phyloP scores from a whole-genome alignment of 2,329 filamentous ascomycete species.

The Fusarium sp. region DNA sequence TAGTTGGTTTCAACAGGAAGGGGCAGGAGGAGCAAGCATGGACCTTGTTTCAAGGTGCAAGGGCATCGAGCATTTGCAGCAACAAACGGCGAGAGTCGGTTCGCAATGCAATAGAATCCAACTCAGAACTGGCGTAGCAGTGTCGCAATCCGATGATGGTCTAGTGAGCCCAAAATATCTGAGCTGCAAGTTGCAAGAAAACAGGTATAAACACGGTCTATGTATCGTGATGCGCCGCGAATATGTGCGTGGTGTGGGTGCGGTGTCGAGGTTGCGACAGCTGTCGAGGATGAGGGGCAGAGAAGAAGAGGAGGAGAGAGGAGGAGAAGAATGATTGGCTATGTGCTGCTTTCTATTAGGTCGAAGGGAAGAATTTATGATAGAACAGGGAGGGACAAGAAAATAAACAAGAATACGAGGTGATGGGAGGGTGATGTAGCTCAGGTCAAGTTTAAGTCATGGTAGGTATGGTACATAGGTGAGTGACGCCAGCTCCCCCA shows the following conservation, averaged over 20 bases:
- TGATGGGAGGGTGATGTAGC: slow-evolving; percentile 24
- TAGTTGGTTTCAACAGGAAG: slow-evolving; percentile 53
- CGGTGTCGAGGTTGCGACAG: slow-evolving; percentile 7
- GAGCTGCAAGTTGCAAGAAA: neutral
- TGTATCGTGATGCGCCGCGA: slow-evolving; percentile 15
- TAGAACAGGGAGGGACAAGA: slow-evolving; percentile 9
- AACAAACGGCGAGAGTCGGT: slow-evolving; percentile 17
- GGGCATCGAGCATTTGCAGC: slow-evolving; percentile 34
- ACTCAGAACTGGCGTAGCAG: slow-evolving; percentile 3
- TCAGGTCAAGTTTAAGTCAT: slow-evolving; percentile 22
- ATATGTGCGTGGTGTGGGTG: slow-evolving; percentile 12
- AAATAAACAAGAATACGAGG: slow-evolving; percentile 13
- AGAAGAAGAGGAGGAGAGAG: neutral
- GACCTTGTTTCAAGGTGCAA: slow-evolving; percentile 33
- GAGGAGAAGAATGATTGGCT: slow-evolving; percentile 20
- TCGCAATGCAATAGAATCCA: slow-evolving; percentile 2
- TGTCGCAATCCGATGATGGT: slow-evolving; percentile 8
- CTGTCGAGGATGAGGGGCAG: slow-evolving; percentile 3
- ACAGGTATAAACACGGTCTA: neutral
- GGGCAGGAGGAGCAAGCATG: slow-evolving; percentile 43
- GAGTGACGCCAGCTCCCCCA: slow-evolving; percentile 18
- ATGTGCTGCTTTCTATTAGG: slow-evolving; percentile 24
- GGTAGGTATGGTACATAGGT: slow-evolving; percentile 1
- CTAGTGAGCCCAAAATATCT: neutral
- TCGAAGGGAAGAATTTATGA: neutral